phyloP scores from a whole-genome alignment of 805 yeast species.

The Candida rishiriensis region DNA sequence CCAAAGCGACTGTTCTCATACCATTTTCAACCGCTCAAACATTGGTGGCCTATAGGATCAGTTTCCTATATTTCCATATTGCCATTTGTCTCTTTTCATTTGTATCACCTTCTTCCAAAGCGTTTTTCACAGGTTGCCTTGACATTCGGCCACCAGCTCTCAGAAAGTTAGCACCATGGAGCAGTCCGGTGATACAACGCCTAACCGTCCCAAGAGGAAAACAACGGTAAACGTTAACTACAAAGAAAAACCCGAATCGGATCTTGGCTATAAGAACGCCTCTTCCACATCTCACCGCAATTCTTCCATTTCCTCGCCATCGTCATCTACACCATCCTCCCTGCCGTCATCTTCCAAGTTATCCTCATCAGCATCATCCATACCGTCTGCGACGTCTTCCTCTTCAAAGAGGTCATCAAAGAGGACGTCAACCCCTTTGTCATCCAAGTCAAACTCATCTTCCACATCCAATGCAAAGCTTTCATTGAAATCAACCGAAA shows the following conservation, averaged over 20 bases:
- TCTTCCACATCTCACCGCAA: background rate
- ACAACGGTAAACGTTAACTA: constrained; percentile 30
- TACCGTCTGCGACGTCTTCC: background rate
- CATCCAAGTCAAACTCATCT: background rate
- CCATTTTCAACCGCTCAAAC: no score
- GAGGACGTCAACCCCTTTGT: background rate
- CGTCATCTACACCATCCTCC: background rate
- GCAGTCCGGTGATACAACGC: constrained; percentile 3
- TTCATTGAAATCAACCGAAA: constrained; percentile 4
- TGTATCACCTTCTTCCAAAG: background rate
- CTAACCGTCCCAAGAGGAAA: constrained; percentile 27
- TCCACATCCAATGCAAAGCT: constrained; percentile 1
- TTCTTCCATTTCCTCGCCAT: constrained; percentile 4
- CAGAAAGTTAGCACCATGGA: constrained; percentile 6
- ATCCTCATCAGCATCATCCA: background rate
- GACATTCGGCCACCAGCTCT: background rate
- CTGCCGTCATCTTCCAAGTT: background rate
- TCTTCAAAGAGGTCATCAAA: constrained; percentile 1
- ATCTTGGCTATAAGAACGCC: constrained; percentile 13
- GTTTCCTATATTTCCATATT: no score
- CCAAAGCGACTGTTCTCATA: no score
- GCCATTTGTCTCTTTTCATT: no score
- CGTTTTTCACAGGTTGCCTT: no score
- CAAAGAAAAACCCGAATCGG: constrained; percentile 29
- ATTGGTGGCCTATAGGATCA: no score